Evolutionary conservation across 192 early-diverging fungal species (phyloP), one percentile per base, ranked within the genome.

Genomic region (Kappamyces sp.): DNA sequence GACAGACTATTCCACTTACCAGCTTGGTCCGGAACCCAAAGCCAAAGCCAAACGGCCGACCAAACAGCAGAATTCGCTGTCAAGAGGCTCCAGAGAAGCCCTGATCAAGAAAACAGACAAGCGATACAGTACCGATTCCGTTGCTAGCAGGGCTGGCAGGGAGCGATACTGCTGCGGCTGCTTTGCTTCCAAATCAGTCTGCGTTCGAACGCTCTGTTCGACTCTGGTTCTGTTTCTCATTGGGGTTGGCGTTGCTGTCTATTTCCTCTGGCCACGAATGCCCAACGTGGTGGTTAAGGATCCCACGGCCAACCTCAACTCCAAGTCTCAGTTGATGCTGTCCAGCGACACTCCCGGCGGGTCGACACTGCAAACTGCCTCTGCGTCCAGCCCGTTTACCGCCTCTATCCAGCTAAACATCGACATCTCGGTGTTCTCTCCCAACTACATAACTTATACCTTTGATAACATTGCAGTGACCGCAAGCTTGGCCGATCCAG

Each of bases 121-220:
- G 23, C 23, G 23, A 23, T 23, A 23, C 23, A 23, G 23, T 23
- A 23, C 23, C 23, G 23, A 23, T 0, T 23, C 23, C 23, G 23
- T 23, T 23, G 23, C 23, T 23, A 23, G 23, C 23, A 23, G 23
- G 23, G 23, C 49, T 1, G 62, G 64, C 31, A 43, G 39, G 2
- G 46, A 33, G 35, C 63, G 69, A 1, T 71, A 47, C 62, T 71
- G 69, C 62, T 69, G 66, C 59, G 65, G 70, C 2, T 65, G 62
- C 31, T 61, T 73, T 51, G 5, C 46, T 23, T 57, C 39, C 15
- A 36, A 61, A 2, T 42, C 42, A 0, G 42, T n/a, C 1, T 73
- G 71, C 40, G 8, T 40, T 34, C 23, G 23, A 23, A 31, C 39
- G 31, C 34, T 23, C 48, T 61, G 10, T 33, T 9, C 51, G n/a